Base-by-base conservation (phyloP, 2,329 filamentous ascomycete genomes). In the Beauveria australis region DNA sequence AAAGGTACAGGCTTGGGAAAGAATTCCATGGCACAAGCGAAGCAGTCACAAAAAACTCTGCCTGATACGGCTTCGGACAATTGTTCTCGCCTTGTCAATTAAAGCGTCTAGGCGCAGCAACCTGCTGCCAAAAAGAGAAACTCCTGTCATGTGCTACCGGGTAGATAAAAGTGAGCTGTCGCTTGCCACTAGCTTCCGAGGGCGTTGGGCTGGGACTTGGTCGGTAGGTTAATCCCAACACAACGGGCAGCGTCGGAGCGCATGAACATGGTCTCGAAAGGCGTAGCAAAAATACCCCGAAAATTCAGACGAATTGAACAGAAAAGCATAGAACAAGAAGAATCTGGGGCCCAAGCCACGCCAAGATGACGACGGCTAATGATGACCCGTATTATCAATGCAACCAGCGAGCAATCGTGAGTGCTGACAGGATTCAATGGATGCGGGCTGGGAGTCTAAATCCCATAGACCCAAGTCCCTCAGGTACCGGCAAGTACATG, bases 81-180 rank as follows among this genome's bases (percentile, higher is more conserved):
- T 2, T 24, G 52, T 28, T 18, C 28, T 52, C 33, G 22, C 37
- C 51, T 52, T 26, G 22, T 44, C 33, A n/a, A n/a, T 48, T 28
- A n/a, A 12, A 49, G 19, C 12, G 44, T 41, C 54, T 49, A 24
- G 54, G 46, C 54, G 44, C 18, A 37, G 28, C 18, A 48, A 28
- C 19, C 18, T 18, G 40, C 51, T 10, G 37, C 33, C 40, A 22
- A n/a, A 40, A 59, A 40, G 14, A 48, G 18, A 33, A 52, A 24
- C 46, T 37, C 1, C 51, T 26, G 49, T 60, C 51, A 60, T 54
- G 58, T 54, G 43, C 43, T 60, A 54, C 58, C 41, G 51, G 51
- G 58, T 60, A 60, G 22, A 33, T 33, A 22, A 46, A 51, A 43
- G 37, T 59, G 56, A 59, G 56, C 40, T 52, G 24, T 59, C 56